Percentiles rank a stretch among this genome's conserved stretches.
Conservation (phyloP, 139 green algal genomes). For the Monoraphidium neglectum region DNA sequence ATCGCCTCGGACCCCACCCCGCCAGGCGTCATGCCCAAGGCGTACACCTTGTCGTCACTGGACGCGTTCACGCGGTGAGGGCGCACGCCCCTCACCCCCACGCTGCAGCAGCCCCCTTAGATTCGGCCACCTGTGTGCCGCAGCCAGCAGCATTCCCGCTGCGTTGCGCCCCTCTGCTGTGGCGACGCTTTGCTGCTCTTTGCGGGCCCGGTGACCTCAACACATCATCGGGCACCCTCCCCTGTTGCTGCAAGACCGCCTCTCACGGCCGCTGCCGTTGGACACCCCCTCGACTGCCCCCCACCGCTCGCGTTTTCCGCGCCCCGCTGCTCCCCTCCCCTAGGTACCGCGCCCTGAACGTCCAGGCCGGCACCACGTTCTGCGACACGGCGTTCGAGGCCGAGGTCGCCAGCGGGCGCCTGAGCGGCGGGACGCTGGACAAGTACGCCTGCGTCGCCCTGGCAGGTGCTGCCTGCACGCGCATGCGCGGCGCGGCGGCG, state of each 20-base stretch:
- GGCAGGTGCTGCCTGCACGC: conserved; percentile 46
- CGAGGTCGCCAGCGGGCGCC: conserved; percentile 71
- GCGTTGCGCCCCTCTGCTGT: too few relatives aligned
- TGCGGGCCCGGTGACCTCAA: too few relatives aligned
- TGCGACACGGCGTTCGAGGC: conserved; percentile 90
- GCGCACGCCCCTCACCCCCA: not conserved
- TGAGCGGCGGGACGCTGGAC: conserved; percentile 72
- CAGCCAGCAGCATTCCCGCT: too few relatives aligned
- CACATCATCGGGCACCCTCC: too few relatives aligned
- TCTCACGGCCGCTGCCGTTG: too few relatives aligned
- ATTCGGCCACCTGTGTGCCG: too few relatives aligned
- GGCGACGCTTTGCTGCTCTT: too few relatives aligned
- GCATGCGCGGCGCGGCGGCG: too few relatives aligned
- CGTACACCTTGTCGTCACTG: conserved; percentile 85
- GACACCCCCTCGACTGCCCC: not conserved
- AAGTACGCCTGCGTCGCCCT: conserved; percentile 86
- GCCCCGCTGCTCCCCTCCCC: not conserved
- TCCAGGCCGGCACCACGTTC: conserved; percentile 95
- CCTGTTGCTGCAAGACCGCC: too few relatives aligned
- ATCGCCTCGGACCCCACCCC: too few relatives aligned
- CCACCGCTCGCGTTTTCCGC: not conserved
- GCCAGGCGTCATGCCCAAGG: conserved; percentile 84
- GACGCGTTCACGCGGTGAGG: conserved; percentile 79
- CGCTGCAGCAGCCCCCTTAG: too few relatives aligned
- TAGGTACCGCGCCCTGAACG: conserved; percentile 85